Conservation (phyloP, 768 basidiomycete genomes). For the Boletus reticulatus region DNA sequence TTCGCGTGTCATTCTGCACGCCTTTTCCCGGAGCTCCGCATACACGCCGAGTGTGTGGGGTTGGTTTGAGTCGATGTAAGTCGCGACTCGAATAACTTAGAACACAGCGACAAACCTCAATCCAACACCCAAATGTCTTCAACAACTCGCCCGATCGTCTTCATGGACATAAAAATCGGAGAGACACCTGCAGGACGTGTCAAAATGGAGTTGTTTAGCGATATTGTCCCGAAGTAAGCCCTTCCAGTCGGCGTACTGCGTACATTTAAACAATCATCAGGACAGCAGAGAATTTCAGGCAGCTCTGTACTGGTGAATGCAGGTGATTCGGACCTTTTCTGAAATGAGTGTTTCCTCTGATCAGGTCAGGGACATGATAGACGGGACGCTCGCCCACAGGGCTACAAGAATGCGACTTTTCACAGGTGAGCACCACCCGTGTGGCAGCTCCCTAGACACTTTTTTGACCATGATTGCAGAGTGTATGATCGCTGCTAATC, state of each 20-base stretch:
- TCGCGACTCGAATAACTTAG: neutral
- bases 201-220: conserved; percentile 97
- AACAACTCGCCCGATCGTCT: conserved; percentile 79
- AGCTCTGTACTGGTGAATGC: conserved; percentile 96
- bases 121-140: conserved; percentile 37
- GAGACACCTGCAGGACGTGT: conserved; percentile 93
- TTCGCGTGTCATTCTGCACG: neutral
- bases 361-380: conserved; percentile 18
- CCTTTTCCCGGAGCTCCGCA: conserved; percentile 3
- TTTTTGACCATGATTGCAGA: conserved; percentile 39
- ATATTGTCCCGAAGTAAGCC: conserved; percentile 89
- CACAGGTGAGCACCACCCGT: conserved; percentile 61
- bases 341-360: neutral
- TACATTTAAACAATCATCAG: conserved; percentile 38
- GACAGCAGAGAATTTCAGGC: conserved; percentile 97
- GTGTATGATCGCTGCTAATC: conserved; percentile 50
- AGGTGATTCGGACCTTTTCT: conserved; percentile 46
- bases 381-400: conserved; percentile 76
- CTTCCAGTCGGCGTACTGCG: neutral
- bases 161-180: conserved; percentile 96
- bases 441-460: conserved; percentile 2
- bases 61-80: neutral
- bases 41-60: neutral
- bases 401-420: conserved; percentile 89
- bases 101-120: neutral